Base-by-base conservation (phyloP, 441 rosid species). In the Adansonia gregorii region DNA sequence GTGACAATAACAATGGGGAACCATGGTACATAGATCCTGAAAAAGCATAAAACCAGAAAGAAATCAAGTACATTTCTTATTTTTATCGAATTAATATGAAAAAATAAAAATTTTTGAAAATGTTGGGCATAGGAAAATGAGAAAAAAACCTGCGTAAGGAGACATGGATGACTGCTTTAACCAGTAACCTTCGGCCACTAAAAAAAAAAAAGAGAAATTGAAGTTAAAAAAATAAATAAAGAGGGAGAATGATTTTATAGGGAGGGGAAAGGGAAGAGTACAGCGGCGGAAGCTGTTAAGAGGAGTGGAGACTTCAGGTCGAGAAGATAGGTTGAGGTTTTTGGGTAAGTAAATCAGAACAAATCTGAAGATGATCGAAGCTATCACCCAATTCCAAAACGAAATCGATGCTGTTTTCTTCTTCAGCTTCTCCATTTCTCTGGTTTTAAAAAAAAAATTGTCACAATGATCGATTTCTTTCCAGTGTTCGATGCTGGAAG, bases 1-100 rank as follows among this genome's bases (percentile, higher is more conserved):
- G 55, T 1, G 91, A 88, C 78, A 94, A 91, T 55, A 96, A 81
- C 86, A 94, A 83, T 51, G 98, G 98, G 10, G 99, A 94, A 78
- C 96, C 98, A 77, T 96, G 99, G 84, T 94, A 96, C 97, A 96
- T 96, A 56, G 98, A 94, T 85, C 99, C 99, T 96, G 80, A 51
- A 75, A 73, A 61, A 48, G n/a, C 78, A 76, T 75, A 72, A 15
- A 67, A 35, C 69, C 27, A 72, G 59, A 45, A 59, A 15, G 14
- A 43, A 52, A 71, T 9, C 49, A 72, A n/a, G 41, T 51, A 31
- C 15, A 71, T n/a, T 52, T 31, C 24, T 31, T 1, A 0, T 0
- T 71, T 52, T 71, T 8, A n/a, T 24, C 8, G 46, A 71, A 31
- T 31, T 31, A 75, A 77, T 22, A 78, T 72, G 51, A 74, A 5